Conservation (phyloP, 352 stramenopile genomes). For the Blastocystis sp. region DNA sequence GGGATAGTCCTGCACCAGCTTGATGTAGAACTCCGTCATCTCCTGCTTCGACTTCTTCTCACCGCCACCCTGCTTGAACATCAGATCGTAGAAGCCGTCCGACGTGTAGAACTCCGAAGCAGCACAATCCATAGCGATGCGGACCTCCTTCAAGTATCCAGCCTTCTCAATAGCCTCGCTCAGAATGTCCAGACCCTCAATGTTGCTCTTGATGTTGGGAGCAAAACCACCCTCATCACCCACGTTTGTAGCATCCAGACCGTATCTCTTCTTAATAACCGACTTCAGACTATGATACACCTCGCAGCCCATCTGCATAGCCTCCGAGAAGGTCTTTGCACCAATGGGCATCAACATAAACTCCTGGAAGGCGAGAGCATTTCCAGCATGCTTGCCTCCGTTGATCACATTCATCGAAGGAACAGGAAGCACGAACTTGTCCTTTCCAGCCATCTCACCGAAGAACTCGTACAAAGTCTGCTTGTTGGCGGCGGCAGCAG, state of each 20-base stretch:
- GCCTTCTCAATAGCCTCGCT: conserved; percentile 87
- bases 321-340: conserved; percentile 76
- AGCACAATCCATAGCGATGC: conserved; percentile 91
- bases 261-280: conserved; percentile 94
- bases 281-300: conserved; percentile 97
- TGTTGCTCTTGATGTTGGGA: conserved; percentile 87
- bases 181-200: conserved; percentile 87
- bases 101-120: conserved; percentile 92
- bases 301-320: conserved; percentile 93
- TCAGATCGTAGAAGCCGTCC: conserved; percentile 91
- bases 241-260: conserved; percentile 91
- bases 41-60: conserved; percentile 76
- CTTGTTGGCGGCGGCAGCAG: conserved; percentile 81
- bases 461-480: conserved; percentile 94
- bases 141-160: conserved; percentile 87
- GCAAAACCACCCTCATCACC: conserved; percentile 97
- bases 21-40: conserved; percentile 85
- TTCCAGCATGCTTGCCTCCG: conserved; percentile 89
- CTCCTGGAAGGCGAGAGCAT: conserved; percentile 97
- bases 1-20: conserved; percentile 80
- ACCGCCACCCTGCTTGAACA: conserved; percentile 86
- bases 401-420: conserved; percentile 99
- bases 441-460: conserved; percentile 88
- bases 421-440: conserved; percentile 80
- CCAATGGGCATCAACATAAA: conserved; percentile 87